Base-by-base conservation (phyloP, 345 rosid genomes). In the Acer saccharum region DNA sequence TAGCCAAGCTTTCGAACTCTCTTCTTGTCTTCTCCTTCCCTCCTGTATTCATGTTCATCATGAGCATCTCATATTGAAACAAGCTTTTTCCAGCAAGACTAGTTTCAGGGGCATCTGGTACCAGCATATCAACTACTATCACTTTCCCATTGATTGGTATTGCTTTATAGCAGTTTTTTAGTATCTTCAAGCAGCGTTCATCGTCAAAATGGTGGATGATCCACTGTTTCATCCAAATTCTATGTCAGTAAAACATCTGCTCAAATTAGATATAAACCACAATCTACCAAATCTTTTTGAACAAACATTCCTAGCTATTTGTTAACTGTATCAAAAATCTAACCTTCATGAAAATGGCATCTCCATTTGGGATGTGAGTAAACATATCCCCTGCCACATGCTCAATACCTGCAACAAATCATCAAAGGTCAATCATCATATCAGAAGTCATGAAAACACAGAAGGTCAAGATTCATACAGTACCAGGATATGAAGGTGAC, bases 261-360 rank as follows among this genome's bases (percentile, higher is more conserved):
- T 14, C 55, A 46, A 18, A 2, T 21, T 54, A 6, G 7, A 54
- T 16, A 46, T 9, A 50, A 58, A 9, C 25, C 23, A 58, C 63
- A 58, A 58, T 43, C 23, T 5, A 58, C 20, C 23, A n/a, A 60
- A 16, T 54, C n/a, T 17, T 54, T 17, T 4, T 20, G 27, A 50
- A 50, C 17, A 14, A 50, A 50, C 16, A 27, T 21, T 32, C 27
- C 29, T 32, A 32, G 35, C 35, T 32, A 60, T 43, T 55, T 32
- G 43, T 32, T 18, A 55, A 71, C 35, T 13, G 18, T 9, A 54
- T 17, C 17, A 35, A 32, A 58, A 43, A n/a, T 20, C 41, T 43
- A 13, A 91, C 94, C 91, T 90, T 88, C 89, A 90, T 89, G 90
- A 89, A 89, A 79, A 91, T 88, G 71, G 87, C 88, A 61, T 93